Base-by-base conservation (phyloP, 1,139 yeast genomes). In the Yamadazyma jaroonii region DNA sequence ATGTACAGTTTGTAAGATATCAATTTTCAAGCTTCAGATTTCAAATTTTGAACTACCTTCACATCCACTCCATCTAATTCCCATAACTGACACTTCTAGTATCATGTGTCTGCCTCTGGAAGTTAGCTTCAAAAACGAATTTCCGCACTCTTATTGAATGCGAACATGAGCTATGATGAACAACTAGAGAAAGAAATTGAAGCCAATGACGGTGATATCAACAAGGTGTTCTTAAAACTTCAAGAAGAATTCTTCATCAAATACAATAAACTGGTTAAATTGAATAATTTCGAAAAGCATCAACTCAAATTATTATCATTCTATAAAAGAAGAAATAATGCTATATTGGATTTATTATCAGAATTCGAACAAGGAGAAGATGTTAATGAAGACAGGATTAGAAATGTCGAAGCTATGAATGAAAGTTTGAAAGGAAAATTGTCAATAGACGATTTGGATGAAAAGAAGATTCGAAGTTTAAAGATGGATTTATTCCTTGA, bases 301-400 rank as follows among this genome's bases (percentile, higher is more conserved):
- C 72, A 64, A 42, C 49, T 74, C 24, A 62, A 62, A 32, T 52
- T 73, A 2, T 46, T 70, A 25, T 45, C 57, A 29, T 62, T 56
- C 43, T 67, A 59, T 40, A 61, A 65, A 33, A 52, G 75, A 35
- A 53, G 73, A 38, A 68, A 67, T 44, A 62, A 66, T 37, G 70
- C 73, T 0, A 31, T 70, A 17, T 46, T 70, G 20, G 64, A 62
- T 26, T 37, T 67, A 8, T 44, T 70, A 15, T 51, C 46, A 4
- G 56, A 58, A 25, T 35, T 53, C 11, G 64, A 52, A 23, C 41
- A 29, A 2, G 22, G 30, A 3, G 28, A 58, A 53, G 25, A 40
- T 59, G n/a, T 42, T 61, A 26, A 51, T 43, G 28, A 52, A 28
- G 41, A 41, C 1, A 35, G 27, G 2, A 9, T 31, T 3, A 42